Evolutionary conservation across 2,329 filamentous ascomycete species (phyloP).

Genomic region (Alternaria sp.): DNA sequence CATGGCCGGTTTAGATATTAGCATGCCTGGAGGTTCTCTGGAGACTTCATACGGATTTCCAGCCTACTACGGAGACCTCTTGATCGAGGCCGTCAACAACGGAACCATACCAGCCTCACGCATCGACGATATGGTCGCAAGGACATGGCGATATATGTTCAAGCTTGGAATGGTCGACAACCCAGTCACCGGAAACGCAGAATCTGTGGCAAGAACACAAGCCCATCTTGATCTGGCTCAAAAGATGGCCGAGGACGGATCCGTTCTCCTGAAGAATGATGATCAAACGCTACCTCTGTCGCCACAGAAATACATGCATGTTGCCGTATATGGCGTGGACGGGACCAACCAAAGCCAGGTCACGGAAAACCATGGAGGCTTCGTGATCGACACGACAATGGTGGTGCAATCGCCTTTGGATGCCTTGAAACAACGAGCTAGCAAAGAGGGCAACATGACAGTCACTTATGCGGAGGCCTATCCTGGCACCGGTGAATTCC

Average conservation of each 20-base stretch:
- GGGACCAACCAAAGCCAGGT: not conserved
- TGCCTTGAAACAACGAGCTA: not conserved
- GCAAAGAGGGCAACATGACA: not conserved
- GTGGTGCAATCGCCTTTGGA: not conserved
- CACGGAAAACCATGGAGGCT: not conserved
- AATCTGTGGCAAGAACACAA: not conserved
- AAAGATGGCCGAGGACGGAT: not conserved
- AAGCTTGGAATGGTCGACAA: not conserved
- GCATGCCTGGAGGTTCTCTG: slow-evolving; percentile 11
- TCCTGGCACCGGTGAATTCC: not conserved
- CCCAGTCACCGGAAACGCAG: not conserved
- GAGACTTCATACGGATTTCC: slow-evolving; percentile 7
- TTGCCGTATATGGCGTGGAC: not conserved
- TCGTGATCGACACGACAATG: not conserved
- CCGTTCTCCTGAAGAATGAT: not conserved
- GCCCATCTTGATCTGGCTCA: not conserved
- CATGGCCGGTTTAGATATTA: slow-evolving; percentile 13
- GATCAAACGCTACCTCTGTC: not conserved
- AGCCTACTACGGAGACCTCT: not conserved
- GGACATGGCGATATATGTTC: not conserved
- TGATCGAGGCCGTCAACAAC: not conserved
- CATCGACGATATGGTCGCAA: not conserved
- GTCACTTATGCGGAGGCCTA: not conserved
- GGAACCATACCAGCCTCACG: not conserved
- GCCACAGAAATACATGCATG: not conserved